These are phyloP conservation scores for Calonectria crousiana DNA, from an alignment of 2,329 filamentous ascomycete species.

Conservation along the genomic window DNA sequence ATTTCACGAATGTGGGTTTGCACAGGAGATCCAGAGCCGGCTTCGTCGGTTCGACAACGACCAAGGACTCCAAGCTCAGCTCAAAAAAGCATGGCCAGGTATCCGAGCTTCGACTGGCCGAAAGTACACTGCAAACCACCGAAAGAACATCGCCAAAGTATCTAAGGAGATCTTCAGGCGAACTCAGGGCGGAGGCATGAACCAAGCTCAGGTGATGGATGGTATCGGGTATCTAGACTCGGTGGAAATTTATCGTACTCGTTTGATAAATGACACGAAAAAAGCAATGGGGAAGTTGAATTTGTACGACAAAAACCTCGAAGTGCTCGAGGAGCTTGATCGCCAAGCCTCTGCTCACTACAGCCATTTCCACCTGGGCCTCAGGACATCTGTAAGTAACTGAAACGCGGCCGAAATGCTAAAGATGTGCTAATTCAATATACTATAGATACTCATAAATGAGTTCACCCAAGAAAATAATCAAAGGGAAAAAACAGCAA, in stretches of 20 bases:
- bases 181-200: constrained; percentile 44
- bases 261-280: constrained; percentile 42
- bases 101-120: constrained; percentile 30
- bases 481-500: constrained; percentile 25
- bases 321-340: constrained; percentile 48
- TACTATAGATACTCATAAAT: constrained; percentile 44
- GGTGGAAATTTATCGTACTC: constrained; percentile 48
- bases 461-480: constrained; percentile 31
- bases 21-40: constrained; percentile 45
- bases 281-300: constrained; percentile 25
- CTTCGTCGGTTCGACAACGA: constrained; percentile 50
- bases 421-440: background rate
- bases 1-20: constrained; percentile 49
- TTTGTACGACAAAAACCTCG: constrained; percentile 24
- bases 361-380: constrained; percentile 47
- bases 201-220: constrained; percentile 41
- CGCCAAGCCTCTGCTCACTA: constrained; percentile 46
- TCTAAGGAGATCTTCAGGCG: constrained; percentile 44
- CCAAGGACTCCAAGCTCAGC: constrained; percentile 26
- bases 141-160: constrained; percentile 43
- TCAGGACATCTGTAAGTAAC: constrained; percentile 48
- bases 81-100: constrained; percentile 36
- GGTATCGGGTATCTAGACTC: constrained; percentile 49
- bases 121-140: constrained; percentile 43
- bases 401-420: too few species aligned